A percentile compares a stretch with the other conserved stretches of the same genome.
Conservation (phyloP, 441 rosid genomes). For the Croton laevigatus region DNA sequence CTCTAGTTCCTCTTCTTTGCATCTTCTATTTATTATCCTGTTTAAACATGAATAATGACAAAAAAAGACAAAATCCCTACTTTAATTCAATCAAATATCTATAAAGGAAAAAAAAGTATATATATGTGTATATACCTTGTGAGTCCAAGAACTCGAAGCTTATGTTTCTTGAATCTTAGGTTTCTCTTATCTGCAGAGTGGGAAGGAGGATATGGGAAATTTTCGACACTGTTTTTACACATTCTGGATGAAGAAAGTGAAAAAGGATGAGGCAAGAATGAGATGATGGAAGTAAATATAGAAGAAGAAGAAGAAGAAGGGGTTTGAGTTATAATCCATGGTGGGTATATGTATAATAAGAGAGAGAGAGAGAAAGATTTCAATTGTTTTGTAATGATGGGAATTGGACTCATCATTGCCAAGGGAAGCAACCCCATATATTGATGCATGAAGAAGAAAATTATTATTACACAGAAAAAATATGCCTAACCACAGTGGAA, state of each 20-base stretch:
- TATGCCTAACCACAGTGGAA: background rate
- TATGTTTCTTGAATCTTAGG: constrained; percentile 37
- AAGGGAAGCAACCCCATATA: constrained; percentile 31
- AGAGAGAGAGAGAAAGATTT: constrained; percentile 9
- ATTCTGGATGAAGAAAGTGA: constrained; percentile 16
- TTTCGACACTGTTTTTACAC: constrained; percentile 38
- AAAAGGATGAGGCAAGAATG: too few species aligned
- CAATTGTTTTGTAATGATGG: constrained; percentile 41
- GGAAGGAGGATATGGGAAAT: constrained; percentile 31
- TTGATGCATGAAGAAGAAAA: constrained; percentile 16
- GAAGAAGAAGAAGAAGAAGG: too few species aligned
- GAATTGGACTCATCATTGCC: constrained; percentile 38
- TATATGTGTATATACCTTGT: constrained; percentile 32
- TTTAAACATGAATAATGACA: background rate
- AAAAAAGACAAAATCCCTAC: background rate
- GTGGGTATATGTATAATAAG: constrained; percentile 15
- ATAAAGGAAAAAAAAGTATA: background rate
- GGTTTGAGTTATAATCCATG: background rate
- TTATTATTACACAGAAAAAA: background rate
- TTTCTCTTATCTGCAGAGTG: constrained; percentile 27
- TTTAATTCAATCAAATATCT: background rate
- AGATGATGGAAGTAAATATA: too few species aligned
- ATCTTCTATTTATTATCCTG: constrained; percentile 20
- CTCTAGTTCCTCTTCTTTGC: constrained; percentile 20
- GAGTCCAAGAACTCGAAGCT: constrained; percentile 42